Conservation (phyloP, 2,329 filamentous ascomycete genomes). For the Xylariaceae sp. region DNA sequence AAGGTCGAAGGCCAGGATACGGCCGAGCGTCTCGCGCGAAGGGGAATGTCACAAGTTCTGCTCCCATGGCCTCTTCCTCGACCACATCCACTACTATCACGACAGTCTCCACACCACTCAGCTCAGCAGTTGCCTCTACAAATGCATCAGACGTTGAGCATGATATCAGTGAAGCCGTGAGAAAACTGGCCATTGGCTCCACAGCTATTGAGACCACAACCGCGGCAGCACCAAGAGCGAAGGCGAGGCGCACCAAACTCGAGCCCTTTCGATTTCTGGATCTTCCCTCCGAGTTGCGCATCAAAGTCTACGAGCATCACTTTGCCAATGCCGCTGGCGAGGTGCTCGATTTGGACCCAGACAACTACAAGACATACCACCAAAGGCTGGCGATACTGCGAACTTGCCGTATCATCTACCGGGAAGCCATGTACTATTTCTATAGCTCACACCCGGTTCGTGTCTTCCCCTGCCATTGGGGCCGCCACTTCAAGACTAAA, state of each 20-base stretch:
- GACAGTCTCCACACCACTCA: constrained; percentile 33
- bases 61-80: constrained; percentile 20
- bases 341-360: constrained; percentile 64
- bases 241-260: constrained; percentile 34
- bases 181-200: constrained; percentile 40
- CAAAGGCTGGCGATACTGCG: constrained; percentile 59
- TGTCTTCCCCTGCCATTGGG: constrained; percentile 63
- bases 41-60: constrained; percentile 24
- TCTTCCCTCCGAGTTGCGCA: constrained; percentile 67
- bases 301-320: constrained; percentile 65
- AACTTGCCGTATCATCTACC: constrained; percentile 58
- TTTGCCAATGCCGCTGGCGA: constrained; percentile 51
- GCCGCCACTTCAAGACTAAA: constrained; percentile 70
- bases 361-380: constrained; percentile 62
- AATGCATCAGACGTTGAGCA: constrained; percentile 39
- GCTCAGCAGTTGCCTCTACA: constrained; percentile 38
- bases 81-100: constrained; percentile 30
- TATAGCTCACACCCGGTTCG: constrained; percentile 63
- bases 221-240: constrained; percentile 14
- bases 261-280: constrained; percentile 63
- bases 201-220: constrained; percentile 41
- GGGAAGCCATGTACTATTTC: constrained; percentile 63
- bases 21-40: constrained; percentile 35
- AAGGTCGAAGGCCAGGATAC: constrained; percentile 23
- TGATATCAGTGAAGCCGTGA: constrained; percentile 39